Evolutionary conservation across 2,329 filamentous ascomycete species (phyloP).

Genomic region (Microsporum canis): DNA sequence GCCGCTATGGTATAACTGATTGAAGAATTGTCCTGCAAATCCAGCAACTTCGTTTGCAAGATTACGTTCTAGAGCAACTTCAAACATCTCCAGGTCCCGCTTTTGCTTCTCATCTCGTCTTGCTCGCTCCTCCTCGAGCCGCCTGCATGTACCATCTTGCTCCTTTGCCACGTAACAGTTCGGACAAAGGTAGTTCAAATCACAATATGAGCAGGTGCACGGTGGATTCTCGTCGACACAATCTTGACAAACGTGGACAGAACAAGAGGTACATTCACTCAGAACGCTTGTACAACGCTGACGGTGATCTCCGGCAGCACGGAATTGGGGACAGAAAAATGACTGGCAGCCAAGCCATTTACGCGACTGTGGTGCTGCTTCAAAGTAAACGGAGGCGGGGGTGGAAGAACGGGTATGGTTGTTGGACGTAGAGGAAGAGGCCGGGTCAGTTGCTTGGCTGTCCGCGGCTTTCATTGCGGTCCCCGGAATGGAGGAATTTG

Average conservation of each 20-base stretch:
- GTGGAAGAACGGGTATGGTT: constrained; percentile 30
- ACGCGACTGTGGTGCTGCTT: constrained; percentile 26
- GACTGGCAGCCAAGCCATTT: constrained; percentile 40
- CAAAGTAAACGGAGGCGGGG: constrained; percentile 27
- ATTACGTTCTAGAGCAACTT: constrained; percentile 31
- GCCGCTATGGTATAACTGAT: constrained; percentile 13
- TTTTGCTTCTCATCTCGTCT: constrained; percentile 31
- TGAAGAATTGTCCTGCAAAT: constrained; percentile 33
- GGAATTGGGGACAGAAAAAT: constrained; percentile 37
- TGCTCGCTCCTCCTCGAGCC: constrained; percentile 28
- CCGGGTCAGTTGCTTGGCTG: constrained; percentile 26
- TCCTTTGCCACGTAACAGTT: constrained; percentile 33
- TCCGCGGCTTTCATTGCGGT: neutral
- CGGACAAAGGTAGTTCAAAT: constrained; percentile 34
- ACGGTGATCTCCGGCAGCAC: constrained; percentile 35
- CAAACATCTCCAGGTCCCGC: constrained; percentile 30
- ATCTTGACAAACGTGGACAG: constrained; percentile 37
- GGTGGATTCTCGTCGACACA: constrained; percentile 32
- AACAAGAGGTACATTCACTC: constrained; percentile 36
- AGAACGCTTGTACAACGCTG: constrained; percentile 35
- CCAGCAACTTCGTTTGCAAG: constrained; percentile 34
- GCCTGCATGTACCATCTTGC: constrained; percentile 31
- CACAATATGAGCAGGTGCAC: constrained; percentile 36
- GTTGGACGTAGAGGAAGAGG: constrained; percentile 31
- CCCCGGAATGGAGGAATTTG: neutral